A percentile compares a stretch with the other conserved stretches of the same genome.
Evolutionary conservation across 371 early-diverging fungal species (phyloP).

Genomic region (Massospora cicadina): DNA sequence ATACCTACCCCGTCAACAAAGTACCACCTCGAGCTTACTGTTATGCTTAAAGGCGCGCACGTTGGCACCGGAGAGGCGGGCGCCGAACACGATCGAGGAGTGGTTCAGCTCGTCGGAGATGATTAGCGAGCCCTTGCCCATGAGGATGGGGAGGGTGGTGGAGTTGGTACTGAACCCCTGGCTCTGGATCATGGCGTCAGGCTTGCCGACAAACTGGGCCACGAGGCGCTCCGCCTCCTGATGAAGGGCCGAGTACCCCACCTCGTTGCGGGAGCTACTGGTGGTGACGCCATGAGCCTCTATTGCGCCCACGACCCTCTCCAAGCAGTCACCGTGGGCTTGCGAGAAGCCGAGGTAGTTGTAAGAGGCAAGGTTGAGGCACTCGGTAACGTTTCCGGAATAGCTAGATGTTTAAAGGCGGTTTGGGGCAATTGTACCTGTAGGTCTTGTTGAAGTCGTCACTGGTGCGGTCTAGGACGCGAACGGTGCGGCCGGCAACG

Average conservation of each 20-base stretch:
- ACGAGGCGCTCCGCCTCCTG: conserved; percentile 76
- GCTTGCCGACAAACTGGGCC: conserved; percentile 90
- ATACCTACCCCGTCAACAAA: too few species aligned
- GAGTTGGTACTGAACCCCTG: conserved; percentile 99
- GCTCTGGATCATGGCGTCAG: conserved; percentile 82
- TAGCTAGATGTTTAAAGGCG: conserved; percentile 17
- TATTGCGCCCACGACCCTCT: conserved; percentile 64
- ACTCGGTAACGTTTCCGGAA: conserved; percentile 64
- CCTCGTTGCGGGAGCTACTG: conserved; percentile 49
- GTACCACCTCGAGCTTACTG: too few species aligned
- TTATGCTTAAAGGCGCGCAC: conserved; percentile 97
- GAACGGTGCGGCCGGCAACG: conserved; percentile 85
- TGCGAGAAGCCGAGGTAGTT: conserved; percentile 99
- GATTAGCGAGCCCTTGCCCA: conserved; percentile 80
- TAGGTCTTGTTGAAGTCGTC: conserved; percentile 76
- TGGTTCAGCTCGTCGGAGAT: conserved; percentile 98
- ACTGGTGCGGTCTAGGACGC: conserved; percentile 66
- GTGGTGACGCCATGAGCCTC: conserved; percentile 40
- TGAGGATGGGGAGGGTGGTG: conserved; percentile 89
- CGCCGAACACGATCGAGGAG: conserved; percentile 89
- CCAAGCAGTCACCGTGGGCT: conserved; percentile 73
- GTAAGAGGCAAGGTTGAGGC: conserved; percentile 96
- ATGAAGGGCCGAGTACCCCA: conserved; percentile 47
- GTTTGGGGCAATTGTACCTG: conserved; percentile 19
- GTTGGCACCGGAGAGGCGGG: conserved; percentile 85